Evolutionary conservation across 23 red algal genomes (phyloP).

Genomic region (Gracilaria caudata): DNA sequence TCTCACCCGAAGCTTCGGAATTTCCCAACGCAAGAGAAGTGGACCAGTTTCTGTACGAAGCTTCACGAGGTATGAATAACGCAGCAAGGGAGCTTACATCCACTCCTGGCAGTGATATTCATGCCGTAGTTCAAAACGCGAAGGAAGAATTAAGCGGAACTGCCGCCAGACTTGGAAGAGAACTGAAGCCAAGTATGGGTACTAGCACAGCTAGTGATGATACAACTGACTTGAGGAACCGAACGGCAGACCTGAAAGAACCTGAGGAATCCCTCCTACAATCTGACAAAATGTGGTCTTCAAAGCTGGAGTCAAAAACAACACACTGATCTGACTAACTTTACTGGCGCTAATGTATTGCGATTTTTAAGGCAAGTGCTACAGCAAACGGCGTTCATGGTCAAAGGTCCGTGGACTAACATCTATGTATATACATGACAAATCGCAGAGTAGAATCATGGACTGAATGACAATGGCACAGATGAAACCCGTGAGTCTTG

Average conservation of each 20-base stretch:
- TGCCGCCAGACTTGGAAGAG: constrained; percentile 26
- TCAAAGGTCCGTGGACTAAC: constrained; percentile 2
- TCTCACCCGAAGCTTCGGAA: background rate
- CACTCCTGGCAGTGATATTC: constrained; percentile 51
- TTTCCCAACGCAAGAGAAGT: constrained; percentile 40
- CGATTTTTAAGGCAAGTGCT: background rate
- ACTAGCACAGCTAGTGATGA: constrained; percentile 59
- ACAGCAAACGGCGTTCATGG: background rate
- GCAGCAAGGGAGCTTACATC: constrained; percentile 54
- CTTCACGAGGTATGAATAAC: constrained; percentile 53
- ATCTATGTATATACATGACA: constrained; percentile 13
- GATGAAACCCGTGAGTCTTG: background rate
- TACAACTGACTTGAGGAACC: constrained; percentile 33
- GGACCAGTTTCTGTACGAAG: constrained; percentile 42
- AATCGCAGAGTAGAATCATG: constrained; percentile 12
- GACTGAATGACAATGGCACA: background rate
- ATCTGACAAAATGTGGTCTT: constrained; percentile 22
- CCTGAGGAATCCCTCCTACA: constrained; percentile 6
- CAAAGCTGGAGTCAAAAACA: background rate
- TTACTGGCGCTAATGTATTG: constrained; percentile 4
- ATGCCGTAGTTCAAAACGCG: constrained; percentile 49
- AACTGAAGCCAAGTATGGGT: constrained; percentile 32
- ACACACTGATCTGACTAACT: constrained; percentile 28
- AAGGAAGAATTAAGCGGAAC: constrained; percentile 69
- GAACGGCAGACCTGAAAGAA: constrained; percentile 26